Evolutionary conservation across 2,329 filamentous ascomycete species (phyloP), one percentile per base, ranked within the genome.

Genomic region (Stagonosporopsis tanaceti): DNA sequence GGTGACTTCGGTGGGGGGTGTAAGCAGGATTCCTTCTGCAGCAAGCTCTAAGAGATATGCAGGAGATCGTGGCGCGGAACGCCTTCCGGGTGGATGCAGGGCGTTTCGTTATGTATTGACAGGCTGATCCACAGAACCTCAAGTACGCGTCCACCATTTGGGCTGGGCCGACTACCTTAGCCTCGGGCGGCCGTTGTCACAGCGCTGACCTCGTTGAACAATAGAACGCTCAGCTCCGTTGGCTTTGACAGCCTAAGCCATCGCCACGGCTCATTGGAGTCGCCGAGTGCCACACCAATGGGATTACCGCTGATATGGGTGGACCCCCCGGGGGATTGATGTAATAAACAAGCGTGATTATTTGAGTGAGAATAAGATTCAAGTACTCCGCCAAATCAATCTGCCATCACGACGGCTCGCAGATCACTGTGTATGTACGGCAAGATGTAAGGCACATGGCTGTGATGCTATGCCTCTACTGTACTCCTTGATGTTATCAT

Each of bases 221-320:
- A 32, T 20, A 32, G n/a, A 45, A 50, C 39, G 48, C 30, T 20
- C 47, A 51, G 38, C 48, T 52, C 38, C 41, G 37, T 38, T 40
- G 24, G 44, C 11, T 20, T 53, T 15, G 25, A 28, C 25, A 48
- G 32, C 28, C 41, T 42, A 54, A 50, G 55, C 55, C 40, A 53
- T 50, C 15, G 45, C 56, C 51, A 50, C 38, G 42, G 8, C 45
- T 35, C 42, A 54, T 58, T 53, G 39, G 35, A 35, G n/a, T 27
- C 28, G 45, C 50, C 40, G 40, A 37, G 47, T 32, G 56, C 56
- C 46, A 55, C 56, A 41, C 50, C 46, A 47, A 59, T 47, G 41
- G 50, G 27, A 41, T 37, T 50, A 35, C 32, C 40, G 40, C 46
- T 48, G 40, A 55, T 37, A 51, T 52, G 38, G 32, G 54, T 50